Evolutionary conservation across 2,329 filamentous ascomycete genomes (phyloP).

Genomic region (Pleomassaria siparia): DNA sequence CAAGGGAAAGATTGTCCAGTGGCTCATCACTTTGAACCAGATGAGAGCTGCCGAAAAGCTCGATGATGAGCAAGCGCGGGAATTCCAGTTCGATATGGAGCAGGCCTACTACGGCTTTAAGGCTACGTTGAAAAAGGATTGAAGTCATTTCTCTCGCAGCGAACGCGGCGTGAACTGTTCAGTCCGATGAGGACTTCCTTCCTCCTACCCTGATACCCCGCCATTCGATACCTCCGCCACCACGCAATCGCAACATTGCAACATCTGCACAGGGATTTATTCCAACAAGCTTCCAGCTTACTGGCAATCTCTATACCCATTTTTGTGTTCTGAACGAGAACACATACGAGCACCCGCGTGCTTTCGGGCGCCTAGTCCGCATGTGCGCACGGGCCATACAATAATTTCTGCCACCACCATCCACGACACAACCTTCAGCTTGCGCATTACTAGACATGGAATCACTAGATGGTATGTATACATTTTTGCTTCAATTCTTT

Average conservation of each 20-base stretch:
- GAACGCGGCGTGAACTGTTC: too few species aligned
- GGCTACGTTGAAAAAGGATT: slow-evolving; percentile 61
- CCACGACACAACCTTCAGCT: neutral
- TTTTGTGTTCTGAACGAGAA: too few species aligned
- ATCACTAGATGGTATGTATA: slow-evolving; percentile 25
- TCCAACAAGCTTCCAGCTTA: too few species aligned
- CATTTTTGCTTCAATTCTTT: neutral
- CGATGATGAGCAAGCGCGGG: slow-evolving; percentile 80
- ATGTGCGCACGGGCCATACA: slow-evolving; percentile 5
- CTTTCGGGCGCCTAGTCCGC: too few species aligned
- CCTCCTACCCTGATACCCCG: neutral
- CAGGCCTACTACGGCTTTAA: slow-evolving; percentile 95
- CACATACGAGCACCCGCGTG: too few species aligned
- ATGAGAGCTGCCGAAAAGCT: slow-evolving; percentile 96
- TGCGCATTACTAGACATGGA: slow-evolving; percentile 19
- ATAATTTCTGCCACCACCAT: neutral
- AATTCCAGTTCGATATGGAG: slow-evolving; percentile 91
- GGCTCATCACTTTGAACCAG: slow-evolving; percentile 95
- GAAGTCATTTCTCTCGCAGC: slow-evolving; percentile 8
- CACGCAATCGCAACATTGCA: too few species aligned
- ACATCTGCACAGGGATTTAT: too few species aligned
- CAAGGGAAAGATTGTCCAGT: slow-evolving; percentile 96
- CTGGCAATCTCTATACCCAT: too few species aligned
- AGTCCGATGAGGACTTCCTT: neutral
- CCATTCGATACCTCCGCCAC: neutral